Percentiles rank a stretch among this genome's conserved stretches.
Evolutionary conservation across 768 basidiomycete species (phyloP).

Genomic region (Termitomyces sp.): DNA sequence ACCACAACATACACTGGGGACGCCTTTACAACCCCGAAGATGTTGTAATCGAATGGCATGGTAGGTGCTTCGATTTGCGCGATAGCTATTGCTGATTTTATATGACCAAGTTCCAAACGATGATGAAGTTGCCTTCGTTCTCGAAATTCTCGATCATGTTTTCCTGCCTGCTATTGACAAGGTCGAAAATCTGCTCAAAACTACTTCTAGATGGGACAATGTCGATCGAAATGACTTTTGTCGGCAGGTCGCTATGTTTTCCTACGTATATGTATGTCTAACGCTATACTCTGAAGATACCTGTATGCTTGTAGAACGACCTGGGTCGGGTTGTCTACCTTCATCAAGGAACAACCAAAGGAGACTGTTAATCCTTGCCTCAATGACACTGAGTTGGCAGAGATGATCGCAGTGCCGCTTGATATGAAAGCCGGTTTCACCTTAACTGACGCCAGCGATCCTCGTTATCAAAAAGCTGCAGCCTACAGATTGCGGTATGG

Average conservation of each 20-base stretch:
- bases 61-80: conserved; percentile 32
- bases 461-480: conserved; percentile 64
- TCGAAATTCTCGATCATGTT: conserved; percentile 75
- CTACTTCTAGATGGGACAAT: conserved; percentile 58
- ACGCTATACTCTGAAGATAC: conserved; percentile 36
- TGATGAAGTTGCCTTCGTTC: conserved; percentile 74
- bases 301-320: conserved; percentile 71
- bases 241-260: conserved; percentile 41
- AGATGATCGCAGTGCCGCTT: conserved; percentile 62
- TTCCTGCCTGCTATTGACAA: conserved; percentile 62
- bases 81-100: conserved; percentile 10
- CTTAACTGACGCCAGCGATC: conserved; percentile 69
- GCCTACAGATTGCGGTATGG: conserved; percentile 64
- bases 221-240: conserved; percentile 80
- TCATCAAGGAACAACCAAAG: conserved; percentile 59
- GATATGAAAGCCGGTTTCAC: conserved; percentile 73
- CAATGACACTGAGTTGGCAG: conserved; percentile 66
- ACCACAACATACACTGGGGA: conserved; percentile 77
- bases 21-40: conserved; percentile 73
- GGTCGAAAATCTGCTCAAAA: conserved; percentile 60
- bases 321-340: conserved; percentile 73
- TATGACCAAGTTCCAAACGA: conserved; percentile 46
- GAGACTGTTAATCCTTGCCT: conserved; percentile 54
- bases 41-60: conserved; percentile 86
- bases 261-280: neutral